Percentiles rank a stretch among this genome's conserved stretches.
These are phyloP conservation scores for Porpolomopsis calyptriformis DNA, from an alignment of 768 basidiomycete genomes.

Conservation along the genomic window DNA sequence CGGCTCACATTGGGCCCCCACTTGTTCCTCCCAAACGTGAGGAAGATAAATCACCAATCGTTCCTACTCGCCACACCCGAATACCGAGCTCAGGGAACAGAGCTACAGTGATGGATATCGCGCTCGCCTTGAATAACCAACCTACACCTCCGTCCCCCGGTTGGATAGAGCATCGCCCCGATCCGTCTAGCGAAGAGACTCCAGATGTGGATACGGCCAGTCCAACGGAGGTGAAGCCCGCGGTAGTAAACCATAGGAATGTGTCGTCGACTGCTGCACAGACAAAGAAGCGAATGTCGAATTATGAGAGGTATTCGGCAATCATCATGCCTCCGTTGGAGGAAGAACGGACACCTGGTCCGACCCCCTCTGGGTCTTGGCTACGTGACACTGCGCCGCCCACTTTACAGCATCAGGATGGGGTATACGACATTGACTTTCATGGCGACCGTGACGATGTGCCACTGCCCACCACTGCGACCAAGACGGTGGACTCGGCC, in stretches of 20 bases:
- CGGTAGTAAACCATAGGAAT: constrained; percentile 12
- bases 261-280: constrained; percentile 20
- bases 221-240: constrained; percentile 7
- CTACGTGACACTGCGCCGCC: constrained; percentile 21
- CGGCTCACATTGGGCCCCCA: not conserved
- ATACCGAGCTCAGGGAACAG: constrained; percentile 62
- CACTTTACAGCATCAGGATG: not conserved
- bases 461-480: not conserved
- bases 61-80: constrained; percentile 38
- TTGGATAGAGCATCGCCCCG: constrained; percentile 1
- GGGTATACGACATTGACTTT: not conserved
- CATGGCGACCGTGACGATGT: not conserved
- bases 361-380: constrained; percentile 46
- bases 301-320: constrained; percentile 55
- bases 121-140: constrained; percentile 42
- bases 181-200: not conserved
- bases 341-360: constrained; percentile 54
- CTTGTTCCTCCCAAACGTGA: constrained; percentile 8
- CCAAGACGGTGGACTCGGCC: not conserved
- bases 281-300: constrained; percentile 53
- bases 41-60: constrained; percentile 18
- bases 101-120: constrained; percentile 71
- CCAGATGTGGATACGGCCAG: constrained; percentile 7
- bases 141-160: not conserved
- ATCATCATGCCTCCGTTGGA: constrained; percentile 52